These are phyloP conservation scores for Aaosphaeria pasadenensis DNA, from an alignment of 2,329 filamentous ascomycete species.

Conservation along the genomic window DNA sequence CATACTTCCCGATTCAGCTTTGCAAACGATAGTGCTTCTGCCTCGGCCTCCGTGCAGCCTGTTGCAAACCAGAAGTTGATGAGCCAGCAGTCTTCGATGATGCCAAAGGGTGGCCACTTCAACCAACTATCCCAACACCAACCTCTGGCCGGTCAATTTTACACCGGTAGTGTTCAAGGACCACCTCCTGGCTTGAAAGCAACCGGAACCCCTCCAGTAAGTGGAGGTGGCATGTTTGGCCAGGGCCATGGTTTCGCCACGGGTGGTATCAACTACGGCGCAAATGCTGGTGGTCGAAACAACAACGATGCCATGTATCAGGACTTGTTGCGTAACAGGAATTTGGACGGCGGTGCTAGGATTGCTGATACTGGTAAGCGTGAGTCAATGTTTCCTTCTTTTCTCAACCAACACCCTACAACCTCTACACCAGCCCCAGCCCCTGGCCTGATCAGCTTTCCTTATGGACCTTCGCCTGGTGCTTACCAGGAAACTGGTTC, in stretches of 20 bases:
- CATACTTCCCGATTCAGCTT: conserved; percentile 89
- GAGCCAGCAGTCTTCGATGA: conserved; percentile 85
- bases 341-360: conserved; percentile 62
- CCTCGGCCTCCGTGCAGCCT: conserved; percentile 66
- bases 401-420: conserved; percentile 80
- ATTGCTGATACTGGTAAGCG: conserved; percentile 87
- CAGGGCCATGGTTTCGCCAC: conserved; percentile 82
- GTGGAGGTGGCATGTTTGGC: conserved; percentile 78
- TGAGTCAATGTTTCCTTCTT: conserved; percentile 96
- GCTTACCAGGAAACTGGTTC: conserved; percentile 82
- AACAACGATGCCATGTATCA: conserved; percentile 71
- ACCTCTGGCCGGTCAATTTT: conserved; percentile 65
- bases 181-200: conserved; percentile 95
- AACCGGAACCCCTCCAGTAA: conserved; percentile 85
- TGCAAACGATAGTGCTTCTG: conserved; percentile 66
- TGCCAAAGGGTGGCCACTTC: conserved; percentile 56
- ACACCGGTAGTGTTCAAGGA: conserved; percentile 80
- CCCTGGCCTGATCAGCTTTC: conserved; percentile 85
- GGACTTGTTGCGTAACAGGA: conserved; percentile 70
- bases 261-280: conserved; percentile 60
- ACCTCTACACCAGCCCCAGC: conserved; percentile 84
- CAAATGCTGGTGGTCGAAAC: conserved; percentile 66
- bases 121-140: conserved; percentile 55
- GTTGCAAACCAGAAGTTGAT: conserved; percentile 76
- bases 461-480: conserved; percentile 83